Evolutionary conservation across 805 yeast species (phyloP).

Genomic region (Wickerhamiella lipophila): DNA sequence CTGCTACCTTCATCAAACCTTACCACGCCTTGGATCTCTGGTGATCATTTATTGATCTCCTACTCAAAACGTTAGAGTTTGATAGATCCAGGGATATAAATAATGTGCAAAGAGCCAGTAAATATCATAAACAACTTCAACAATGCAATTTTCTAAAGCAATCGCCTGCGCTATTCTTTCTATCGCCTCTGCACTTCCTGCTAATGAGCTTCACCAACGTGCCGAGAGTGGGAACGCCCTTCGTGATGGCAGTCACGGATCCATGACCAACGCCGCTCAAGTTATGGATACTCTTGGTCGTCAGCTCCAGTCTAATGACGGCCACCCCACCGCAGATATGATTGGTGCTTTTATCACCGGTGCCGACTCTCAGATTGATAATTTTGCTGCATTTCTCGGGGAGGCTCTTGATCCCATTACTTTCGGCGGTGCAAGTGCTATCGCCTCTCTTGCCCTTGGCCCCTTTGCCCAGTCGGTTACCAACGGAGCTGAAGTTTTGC

Average conservation of each 20-base stretch:
- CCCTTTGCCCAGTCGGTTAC: constrained; percentile 25
- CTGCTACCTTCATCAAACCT: no score
- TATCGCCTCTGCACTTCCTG: constrained; percentile 16
- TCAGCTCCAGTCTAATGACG: constrained; percentile 16
- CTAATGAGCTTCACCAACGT: background rate
- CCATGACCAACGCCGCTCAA: constrained; percentile 19
- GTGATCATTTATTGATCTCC: no score
- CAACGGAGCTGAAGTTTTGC: constrained; percentile 25
- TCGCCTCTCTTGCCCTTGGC: constrained; percentile 22
- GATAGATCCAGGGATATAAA: background rate
- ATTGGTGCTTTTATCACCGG: constrained; percentile 24
- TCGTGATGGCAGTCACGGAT: constrained; percentile 15
- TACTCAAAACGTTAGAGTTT: no score
- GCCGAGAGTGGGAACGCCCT: constrained; percentile 17
- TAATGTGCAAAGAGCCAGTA: background rate
- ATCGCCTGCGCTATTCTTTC: constrained; percentile 17
- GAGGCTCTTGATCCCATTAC: constrained; percentile 20
- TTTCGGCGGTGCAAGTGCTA: constrained; percentile 21
- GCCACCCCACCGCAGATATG: constrained; percentile 20
- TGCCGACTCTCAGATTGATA: constrained; percentile 27
- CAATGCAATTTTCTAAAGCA: constrained; percentile 15
- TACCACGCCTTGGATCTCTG: no score
- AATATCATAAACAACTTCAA: background rate
- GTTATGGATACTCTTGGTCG: constrained; percentile 17
- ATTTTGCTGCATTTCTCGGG: constrained; percentile 20